Percentiles rank a stretch among this genome's conserved stretches.
Conservation (phyloP, 768 basidiomycete species). For the Lepiota venenata region DNA sequence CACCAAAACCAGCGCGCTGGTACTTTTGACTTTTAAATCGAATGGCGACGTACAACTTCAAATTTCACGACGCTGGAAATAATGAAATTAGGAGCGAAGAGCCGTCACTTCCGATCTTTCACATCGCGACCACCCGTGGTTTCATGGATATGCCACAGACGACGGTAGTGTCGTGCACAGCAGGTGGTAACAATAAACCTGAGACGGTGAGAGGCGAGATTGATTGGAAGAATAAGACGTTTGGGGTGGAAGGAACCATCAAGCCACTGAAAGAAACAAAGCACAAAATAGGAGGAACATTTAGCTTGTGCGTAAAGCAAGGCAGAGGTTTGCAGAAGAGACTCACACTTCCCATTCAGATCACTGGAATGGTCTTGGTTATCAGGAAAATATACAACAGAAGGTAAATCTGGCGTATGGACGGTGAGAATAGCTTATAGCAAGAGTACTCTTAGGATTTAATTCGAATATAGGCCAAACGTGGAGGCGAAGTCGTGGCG, state of each 20-base stretch:
- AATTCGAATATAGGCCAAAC: constrained; percentile 11
- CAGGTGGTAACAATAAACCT: background rate
- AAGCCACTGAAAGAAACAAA: constrained; percentile 10
- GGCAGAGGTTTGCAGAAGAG: background rate
- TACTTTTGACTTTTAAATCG: background rate
- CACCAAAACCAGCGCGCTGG: background rate
- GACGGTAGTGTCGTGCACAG: constrained; percentile 1
- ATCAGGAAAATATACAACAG: constrained; percentile 12
- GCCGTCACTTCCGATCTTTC: constrained; percentile 10
- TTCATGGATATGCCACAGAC: background rate
- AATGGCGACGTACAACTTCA: constrained; percentile 1
- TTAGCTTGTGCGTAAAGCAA: constrained; percentile 10
- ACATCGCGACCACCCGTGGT: constrained; percentile 6
- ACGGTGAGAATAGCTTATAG: constrained; percentile 11
- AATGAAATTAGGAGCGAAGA: constrained; percentile 4
- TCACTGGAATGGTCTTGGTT: constrained; percentile 17
- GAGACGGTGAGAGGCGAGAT: constrained; percentile 5
- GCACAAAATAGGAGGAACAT: constrained; percentile 12
- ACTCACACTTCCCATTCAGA: background rate
- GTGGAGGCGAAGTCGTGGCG: constrained; percentile 9
- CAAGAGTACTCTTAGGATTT: background rate
- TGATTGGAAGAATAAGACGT: constrained; percentile 15
- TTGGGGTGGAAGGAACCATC: constrained; percentile 7
- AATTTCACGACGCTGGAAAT: constrained; percentile 12
- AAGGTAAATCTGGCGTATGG: constrained; percentile 10